A percentile compares a stretch with the other conserved stretches of the same genome.
Evolutionary conservation across 208 protist species (phyloP).

Genomic region (Leishmania guyanensis): DNA sequence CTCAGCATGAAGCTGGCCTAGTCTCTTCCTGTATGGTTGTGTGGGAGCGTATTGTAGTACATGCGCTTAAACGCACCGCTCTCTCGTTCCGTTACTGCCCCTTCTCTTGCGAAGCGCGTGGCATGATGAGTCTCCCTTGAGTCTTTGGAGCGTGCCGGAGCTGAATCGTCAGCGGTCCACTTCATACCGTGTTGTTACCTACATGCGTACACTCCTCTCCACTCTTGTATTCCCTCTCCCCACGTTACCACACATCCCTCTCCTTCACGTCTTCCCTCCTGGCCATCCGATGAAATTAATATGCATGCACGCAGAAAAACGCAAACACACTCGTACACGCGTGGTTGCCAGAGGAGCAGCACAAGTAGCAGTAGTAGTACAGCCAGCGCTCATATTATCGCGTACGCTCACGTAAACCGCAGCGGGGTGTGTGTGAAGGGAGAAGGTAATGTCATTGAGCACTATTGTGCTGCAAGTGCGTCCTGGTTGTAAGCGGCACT

Average conservation of each 20-base stretch:
- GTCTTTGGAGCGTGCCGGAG: neutral
- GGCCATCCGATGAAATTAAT: no score
- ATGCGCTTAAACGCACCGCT: neutral
- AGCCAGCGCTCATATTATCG: neutral
- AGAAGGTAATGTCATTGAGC: neutral
- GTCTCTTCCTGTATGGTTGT: neutral
- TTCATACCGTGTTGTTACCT: neutral
- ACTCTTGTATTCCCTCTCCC: neutral
- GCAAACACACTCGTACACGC: neutral
- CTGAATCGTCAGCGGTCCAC: neutral
- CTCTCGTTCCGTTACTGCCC: neutral
- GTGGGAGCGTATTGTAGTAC: neutral
- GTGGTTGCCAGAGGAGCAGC: neutral
- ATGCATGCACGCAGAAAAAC: no score
- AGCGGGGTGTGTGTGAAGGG: neutral
- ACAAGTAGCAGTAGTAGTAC: neutral
- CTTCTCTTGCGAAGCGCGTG: neutral
- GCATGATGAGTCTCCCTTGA: neutral
- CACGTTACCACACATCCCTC: no score
- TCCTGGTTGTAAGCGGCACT: neutral
- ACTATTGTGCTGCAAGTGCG: neutral
- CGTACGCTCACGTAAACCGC: neutral
- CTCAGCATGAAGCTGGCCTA: neutral
- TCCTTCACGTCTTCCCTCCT: neutral
- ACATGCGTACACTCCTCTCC: neutral